phyloP scores from a whole-genome alignment of 2,329 filamentous ascomycete species.

The Colletotrichum theobromicola region DNA sequence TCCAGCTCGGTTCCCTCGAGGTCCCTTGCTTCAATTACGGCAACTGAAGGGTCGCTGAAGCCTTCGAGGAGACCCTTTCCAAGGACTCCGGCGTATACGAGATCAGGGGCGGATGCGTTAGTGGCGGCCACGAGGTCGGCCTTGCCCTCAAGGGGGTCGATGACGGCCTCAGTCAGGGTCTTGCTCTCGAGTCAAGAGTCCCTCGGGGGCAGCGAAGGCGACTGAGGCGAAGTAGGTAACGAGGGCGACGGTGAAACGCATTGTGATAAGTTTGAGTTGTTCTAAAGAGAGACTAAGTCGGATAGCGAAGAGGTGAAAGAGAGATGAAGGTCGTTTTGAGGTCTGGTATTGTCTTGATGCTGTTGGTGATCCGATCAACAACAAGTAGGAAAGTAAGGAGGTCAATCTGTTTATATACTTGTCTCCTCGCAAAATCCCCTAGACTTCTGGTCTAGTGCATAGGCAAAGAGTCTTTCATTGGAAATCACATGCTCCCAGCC shows the following conservation, averaged over 20 bases:
- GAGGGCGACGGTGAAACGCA: neutral
- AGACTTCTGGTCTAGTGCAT: neutral
- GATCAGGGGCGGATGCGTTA: neutral
- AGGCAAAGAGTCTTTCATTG: neutral
- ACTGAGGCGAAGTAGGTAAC: neutral
- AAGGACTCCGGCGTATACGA: neutral
- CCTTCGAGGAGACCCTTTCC: neutral
- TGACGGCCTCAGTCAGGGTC: neutral
- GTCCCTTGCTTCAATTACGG: neutral
- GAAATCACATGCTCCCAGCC: accelerated
- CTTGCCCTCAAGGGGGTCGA: neutral
- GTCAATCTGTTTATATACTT: neutral
- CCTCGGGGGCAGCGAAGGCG: neutral
- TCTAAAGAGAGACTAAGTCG: neutral
- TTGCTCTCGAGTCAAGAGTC: neutral
- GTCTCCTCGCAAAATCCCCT: accelerated
- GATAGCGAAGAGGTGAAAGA: neutral
- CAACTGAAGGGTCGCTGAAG: neutral
- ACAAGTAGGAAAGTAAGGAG: neutral
- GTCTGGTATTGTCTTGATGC: neutral
- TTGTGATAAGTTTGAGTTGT: neutral
- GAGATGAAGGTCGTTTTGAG: neutral
- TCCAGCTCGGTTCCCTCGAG: neutral
- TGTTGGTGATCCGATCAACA: neutral
- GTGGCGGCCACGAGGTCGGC: neutral